phyloP scores from a whole-genome alignment of 805 yeast genomes.

The Deakozyma indianensis region DNA sequence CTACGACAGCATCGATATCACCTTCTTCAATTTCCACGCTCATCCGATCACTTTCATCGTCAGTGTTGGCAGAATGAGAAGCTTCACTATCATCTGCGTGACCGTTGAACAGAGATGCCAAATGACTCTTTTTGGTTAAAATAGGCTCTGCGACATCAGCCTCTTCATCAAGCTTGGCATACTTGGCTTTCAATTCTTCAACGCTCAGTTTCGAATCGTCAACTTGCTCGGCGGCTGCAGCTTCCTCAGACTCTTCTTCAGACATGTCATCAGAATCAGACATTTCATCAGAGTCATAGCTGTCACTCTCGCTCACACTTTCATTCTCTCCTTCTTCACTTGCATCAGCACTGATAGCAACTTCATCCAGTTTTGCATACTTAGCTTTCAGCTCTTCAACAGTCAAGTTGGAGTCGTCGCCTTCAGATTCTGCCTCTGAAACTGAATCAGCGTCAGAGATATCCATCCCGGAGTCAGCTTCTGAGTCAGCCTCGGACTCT shows the following conservation, averaged over 20 bases:
- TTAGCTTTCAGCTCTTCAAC: constrained; percentile 43
- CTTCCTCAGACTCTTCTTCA: constrained; percentile 15
- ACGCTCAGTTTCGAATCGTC: constrained; percentile 39
- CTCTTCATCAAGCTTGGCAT: constrained; percentile 26
- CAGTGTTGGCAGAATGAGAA: constrained; percentile 4
- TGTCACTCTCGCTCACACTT: background rate
- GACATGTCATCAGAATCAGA: constrained; percentile 14
- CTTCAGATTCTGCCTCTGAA: constrained; percentile 14
- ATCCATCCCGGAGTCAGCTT: constrained; percentile 17
- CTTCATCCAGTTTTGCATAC: constrained; percentile 20
- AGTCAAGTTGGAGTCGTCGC: constrained; percentile 35
- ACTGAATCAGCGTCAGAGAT: constrained; percentile 9
- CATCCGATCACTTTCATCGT: background rate
- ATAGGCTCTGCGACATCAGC: background rate
- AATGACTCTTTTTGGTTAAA: background rate
- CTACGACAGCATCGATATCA: constrained; percentile 18
- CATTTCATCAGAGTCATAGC: constrained; percentile 11
- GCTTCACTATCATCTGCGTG: background rate
- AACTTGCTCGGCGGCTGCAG: constrained; percentile 15
- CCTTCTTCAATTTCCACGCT: constrained; percentile 10
- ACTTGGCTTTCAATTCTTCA: constrained; percentile 42
- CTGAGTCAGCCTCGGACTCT: constrained; percentile 17
- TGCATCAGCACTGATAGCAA: background rate
- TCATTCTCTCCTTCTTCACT: background rate
- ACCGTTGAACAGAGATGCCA: constrained; percentile 7